phyloP scores from a whole-genome alignment of 495 filamentous ascomycete genomes.

The Hypoxylon cercidicola region DNA sequence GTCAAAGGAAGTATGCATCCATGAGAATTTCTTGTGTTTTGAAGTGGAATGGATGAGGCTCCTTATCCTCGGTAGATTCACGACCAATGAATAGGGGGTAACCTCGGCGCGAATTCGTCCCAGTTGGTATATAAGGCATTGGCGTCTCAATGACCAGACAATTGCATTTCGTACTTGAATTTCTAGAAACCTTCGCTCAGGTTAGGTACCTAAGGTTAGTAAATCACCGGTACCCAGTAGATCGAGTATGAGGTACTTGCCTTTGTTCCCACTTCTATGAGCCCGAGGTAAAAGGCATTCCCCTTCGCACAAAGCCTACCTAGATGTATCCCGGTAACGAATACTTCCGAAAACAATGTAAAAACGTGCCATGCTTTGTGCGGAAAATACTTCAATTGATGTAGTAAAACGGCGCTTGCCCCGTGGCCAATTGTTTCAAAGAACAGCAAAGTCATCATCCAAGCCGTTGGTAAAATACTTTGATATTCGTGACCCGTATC shows the following conservation, averaged over 20 bases:
- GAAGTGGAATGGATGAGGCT: too few relatives aligned
- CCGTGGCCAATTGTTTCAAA: too few relatives aligned
- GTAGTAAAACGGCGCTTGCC: neutral
- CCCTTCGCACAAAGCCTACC: constrained; percentile 1
- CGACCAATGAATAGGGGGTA: too few relatives aligned
- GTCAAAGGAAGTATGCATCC: constrained; percentile 1
- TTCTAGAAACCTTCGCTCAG: too few relatives aligned
- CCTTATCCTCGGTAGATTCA: too few relatives aligned
- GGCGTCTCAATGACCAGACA: too few relatives aligned
- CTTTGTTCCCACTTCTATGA: neutral
- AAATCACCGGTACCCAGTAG: neutral
- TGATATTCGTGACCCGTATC: neutral
- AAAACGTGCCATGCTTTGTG: constrained; percentile 3
- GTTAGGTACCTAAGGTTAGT: too few relatives aligned
- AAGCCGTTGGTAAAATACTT: neutral
- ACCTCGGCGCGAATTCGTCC: too few relatives aligned
- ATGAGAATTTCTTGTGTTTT: neutral
- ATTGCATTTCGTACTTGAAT: too few relatives aligned
- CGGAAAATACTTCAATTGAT: neutral
- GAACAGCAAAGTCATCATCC: neutral
- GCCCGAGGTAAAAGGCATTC: neutral
- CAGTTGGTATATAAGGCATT: too few relatives aligned
- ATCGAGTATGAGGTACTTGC: neutral
- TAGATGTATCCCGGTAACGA: too few relatives aligned
- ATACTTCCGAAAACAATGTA: constrained; percentile 1